Conservation (phyloP, 768 basidiomycete genomes). For the Holtermannia corniformis region DNA sequence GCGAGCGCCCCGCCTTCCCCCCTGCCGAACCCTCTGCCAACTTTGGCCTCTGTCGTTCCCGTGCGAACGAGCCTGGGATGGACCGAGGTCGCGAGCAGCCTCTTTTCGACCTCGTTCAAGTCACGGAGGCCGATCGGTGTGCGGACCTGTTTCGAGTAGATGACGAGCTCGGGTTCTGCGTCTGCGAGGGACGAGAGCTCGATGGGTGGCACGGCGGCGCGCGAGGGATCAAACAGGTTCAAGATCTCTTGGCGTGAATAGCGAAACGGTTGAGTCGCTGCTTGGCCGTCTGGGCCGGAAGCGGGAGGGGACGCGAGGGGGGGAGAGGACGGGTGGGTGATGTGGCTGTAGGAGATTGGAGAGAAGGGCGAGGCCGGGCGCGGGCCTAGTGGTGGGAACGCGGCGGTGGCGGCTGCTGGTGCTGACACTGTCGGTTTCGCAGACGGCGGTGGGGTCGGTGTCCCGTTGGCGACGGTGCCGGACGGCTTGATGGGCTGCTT, state of each 20-base stretch:
- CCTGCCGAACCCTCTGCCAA: no score
- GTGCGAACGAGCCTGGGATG: conserved; percentile 50
- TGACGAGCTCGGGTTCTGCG: conserved; percentile 36
- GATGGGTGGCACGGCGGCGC: conserved; percentile 57
- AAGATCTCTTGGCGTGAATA: conserved; percentile 36
- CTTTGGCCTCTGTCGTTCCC: no score
- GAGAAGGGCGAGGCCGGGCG: conserved; percentile 10
- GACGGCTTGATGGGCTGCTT: conserved; percentile 35
- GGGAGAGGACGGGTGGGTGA: conserved; percentile 21
- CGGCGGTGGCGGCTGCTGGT: neutral
- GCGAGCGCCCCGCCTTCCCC: no score
- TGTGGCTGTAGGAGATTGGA: conserved; percentile 27
- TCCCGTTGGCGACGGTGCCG: conserved; percentile 18
- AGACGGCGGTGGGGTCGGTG: conserved; percentile 7
- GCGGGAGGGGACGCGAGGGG: no score
- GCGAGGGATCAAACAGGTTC: conserved; percentile 46
- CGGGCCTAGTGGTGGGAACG: conserved; percentile 1
- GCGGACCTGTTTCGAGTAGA: conserved; percentile 63
- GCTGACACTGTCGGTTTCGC: neutral
- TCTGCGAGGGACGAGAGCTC: conserved; percentile 55
- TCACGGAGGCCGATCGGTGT: conserved; percentile 72
- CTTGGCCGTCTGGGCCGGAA: neutral
- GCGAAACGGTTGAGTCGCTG: conserved; percentile 27
- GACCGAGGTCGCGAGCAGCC: conserved; percentile 72
- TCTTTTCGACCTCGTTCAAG: conserved; percentile 73